Evolutionary conservation across 2,329 filamentous ascomycete genomes (phyloP).

Genomic region (Orbilia quercus): DNA sequence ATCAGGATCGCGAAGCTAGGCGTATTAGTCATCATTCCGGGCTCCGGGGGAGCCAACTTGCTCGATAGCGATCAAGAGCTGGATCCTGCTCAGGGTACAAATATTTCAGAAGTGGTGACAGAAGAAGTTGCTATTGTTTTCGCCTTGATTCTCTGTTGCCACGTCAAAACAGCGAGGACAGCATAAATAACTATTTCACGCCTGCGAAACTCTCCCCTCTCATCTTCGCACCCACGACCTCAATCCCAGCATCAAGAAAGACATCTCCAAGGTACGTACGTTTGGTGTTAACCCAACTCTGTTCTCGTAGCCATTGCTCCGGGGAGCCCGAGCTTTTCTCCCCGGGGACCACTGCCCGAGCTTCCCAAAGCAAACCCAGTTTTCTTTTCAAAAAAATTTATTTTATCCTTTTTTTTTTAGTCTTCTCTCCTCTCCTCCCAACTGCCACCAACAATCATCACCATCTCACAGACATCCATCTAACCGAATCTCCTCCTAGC

Average conservation of each 20-base stretch:
- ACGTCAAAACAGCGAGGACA: conserved; percentile 17
- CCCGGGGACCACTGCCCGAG: conserved; percentile 14
- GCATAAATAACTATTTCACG: no score
- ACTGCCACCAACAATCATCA: conserved; percentile 25
- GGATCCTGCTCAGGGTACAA: conserved; percentile 23
- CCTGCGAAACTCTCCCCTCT: no score
- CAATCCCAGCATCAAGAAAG: not conserved
- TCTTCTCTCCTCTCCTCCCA: conserved; percentile 22
- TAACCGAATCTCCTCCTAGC: conserved; percentile 25
- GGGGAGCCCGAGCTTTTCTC: not conserved
- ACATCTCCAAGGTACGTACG: conserved; percentile 27
- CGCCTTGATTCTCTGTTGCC: conserved; percentile 14
- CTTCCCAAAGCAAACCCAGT: conserved; percentile 39
- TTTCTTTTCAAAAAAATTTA: conserved; percentile 28
- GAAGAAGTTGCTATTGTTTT: conserved; percentile 5
- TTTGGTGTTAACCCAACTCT: conserved; percentile 9
- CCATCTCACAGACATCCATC: conserved; percentile 12
- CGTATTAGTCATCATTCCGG: conserved; percentile 26
- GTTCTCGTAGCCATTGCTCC: not conserved
- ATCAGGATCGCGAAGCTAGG: not conserved
- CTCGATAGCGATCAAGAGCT: not conserved
- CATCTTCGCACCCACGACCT: not conserved
- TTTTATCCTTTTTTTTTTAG: conserved; percentile 10
- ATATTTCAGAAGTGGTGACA: not conserved
- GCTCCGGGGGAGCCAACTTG: conserved; percentile 3